Evolutionary conservation across 805 yeast species (phyloP).

Genomic region (Candida michaelii): DNA sequence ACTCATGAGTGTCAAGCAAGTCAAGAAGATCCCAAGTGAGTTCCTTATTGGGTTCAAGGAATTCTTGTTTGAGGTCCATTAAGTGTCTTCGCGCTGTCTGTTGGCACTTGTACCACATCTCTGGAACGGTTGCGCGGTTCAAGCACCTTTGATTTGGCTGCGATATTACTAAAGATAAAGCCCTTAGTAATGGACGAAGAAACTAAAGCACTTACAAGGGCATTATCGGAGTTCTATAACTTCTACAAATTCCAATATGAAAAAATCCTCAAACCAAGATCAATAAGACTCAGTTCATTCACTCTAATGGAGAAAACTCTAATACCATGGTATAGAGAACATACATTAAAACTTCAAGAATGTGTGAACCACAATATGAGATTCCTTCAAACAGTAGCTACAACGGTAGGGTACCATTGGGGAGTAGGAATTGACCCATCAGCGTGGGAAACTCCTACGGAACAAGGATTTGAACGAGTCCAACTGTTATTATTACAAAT

Average conservation of each 20-base stretch:
- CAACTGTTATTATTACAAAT: conserved; percentile 54
- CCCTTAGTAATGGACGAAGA: conserved; percentile 6
- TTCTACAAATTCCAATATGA: conserved; percentile 34
- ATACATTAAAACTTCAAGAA: conserved; percentile 38
- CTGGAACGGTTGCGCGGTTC: no score
- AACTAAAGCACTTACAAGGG: conserved; percentile 11
- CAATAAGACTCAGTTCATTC: conserved; percentile 28
- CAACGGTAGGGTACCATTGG: conserved; percentile 49
- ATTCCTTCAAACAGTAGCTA: conserved; percentile 46
- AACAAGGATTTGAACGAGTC: conserved; percentile 55
- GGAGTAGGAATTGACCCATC: conserved; percentile 40
- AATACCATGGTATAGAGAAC: conserved; percentile 50
- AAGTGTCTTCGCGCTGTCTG: no score
- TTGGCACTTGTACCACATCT: no score
- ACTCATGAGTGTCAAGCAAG: conserved; percentile 52
- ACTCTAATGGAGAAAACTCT: conserved; percentile 39
- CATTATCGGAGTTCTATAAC: conserved; percentile 34
- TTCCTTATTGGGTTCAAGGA: conserved; percentile 60
- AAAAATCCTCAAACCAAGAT: conserved; percentile 33
- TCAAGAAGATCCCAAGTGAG: conserved; percentile 74
- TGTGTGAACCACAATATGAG: conserved; percentile 46
- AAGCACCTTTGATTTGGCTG: no score
- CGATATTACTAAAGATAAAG: no score
- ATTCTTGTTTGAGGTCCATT: conserved; percentile 27
- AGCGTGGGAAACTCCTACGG: conserved; percentile 43